Conservation (phyloP, 352 stramenopile species). For the Phytophthora sojae region DNA sequence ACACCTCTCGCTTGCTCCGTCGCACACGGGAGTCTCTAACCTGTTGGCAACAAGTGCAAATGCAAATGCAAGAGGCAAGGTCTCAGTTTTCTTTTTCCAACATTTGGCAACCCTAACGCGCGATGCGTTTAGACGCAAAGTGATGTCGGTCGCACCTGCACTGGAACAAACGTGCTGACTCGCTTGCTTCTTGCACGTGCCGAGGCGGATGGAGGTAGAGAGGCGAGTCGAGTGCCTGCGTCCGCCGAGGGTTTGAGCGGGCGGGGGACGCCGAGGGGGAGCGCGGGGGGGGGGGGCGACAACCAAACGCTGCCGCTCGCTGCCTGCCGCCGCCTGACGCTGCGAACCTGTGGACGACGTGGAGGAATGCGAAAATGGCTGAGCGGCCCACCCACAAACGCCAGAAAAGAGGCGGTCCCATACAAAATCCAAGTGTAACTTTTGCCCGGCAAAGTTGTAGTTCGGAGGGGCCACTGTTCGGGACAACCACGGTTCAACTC, state of each 20-base stretch:
- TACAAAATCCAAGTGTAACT: not conserved
- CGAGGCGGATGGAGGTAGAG: not conserved
- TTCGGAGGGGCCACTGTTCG: not conserved
- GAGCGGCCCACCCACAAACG: not conserved
- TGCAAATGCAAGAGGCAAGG: conserved; percentile 4
- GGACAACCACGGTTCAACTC: not conserved
- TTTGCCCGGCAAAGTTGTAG: not conserved
- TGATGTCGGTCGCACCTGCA: not conserved
- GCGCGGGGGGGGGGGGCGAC: conserved; percentile 25
- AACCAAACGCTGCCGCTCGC: conserved; percentile 48
- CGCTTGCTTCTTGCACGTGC: not conserved
- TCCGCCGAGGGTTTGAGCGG: too few species aligned
- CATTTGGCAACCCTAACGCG: not conserved
- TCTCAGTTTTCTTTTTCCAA: conserved; percentile 8
- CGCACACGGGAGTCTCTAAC: not conserved
- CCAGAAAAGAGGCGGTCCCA: not conserved
- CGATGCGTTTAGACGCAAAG: not conserved
- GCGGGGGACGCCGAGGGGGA: not conserved
- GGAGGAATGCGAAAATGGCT: conserved; percentile 19
- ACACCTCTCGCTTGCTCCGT: not conserved
- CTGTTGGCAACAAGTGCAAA: not conserved
- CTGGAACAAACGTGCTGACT: not conserved
- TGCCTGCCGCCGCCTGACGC: conserved; percentile 17
- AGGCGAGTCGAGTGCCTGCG: not conserved
- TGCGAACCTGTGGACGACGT: conserved; percentile 29